Percentiles rank a stretch among this genome's conserved stretches.
Evolutionary conservation across 169 alveolate genomes (phyloP).

Genomic region (Blepharisma undulans): DNA sequence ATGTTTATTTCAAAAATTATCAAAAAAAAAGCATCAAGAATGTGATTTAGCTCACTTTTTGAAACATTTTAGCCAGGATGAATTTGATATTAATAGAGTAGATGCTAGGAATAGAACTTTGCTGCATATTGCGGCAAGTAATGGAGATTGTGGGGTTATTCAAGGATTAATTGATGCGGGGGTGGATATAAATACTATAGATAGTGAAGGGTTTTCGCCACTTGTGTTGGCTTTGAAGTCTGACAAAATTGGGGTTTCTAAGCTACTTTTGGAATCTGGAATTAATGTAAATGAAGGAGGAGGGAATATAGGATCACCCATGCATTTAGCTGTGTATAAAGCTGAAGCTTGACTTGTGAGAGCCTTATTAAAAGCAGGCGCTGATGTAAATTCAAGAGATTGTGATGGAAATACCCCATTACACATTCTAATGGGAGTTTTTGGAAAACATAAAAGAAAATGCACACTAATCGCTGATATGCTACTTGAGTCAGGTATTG

Average conservation of each 20-base stretch:
- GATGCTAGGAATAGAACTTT: neutral
- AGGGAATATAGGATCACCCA: constrained; percentile 57
- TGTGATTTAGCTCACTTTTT: constrained; percentile 8
- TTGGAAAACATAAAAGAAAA: constrained; percentile 42
- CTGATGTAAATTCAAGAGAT: constrained; percentile 55
- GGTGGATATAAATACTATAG: constrained; percentile 49
- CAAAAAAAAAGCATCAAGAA: neutral
- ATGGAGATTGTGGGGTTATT: constrained; percentile 60
- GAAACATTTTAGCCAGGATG: constrained; percentile 39
- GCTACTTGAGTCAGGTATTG: constrained; percentile 49
- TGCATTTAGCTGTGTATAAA: constrained; percentile 66
- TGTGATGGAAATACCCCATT: constrained; percentile 66
- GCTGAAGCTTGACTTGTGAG: constrained; percentile 49
- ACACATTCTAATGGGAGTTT: constrained; percentile 57
- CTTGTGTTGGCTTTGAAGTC: constrained; percentile 54
- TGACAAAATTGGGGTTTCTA: constrained; percentile 47
- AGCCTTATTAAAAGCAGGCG: constrained; percentile 39
- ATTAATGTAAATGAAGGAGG: constrained; percentile 65
- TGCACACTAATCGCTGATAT: constrained; percentile 49
- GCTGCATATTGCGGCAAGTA: constrained; percentile 41
- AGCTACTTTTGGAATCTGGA: constrained; percentile 43
- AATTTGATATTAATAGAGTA: neutral
- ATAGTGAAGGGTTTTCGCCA: constrained; percentile 64
- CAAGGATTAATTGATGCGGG: constrained; percentile 49
- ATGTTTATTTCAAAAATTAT: neutral